phyloP scores from a whole-genome alignment of 2,329 filamentous ascomycete species.

The Plectosphaerella sp. region DNA sequence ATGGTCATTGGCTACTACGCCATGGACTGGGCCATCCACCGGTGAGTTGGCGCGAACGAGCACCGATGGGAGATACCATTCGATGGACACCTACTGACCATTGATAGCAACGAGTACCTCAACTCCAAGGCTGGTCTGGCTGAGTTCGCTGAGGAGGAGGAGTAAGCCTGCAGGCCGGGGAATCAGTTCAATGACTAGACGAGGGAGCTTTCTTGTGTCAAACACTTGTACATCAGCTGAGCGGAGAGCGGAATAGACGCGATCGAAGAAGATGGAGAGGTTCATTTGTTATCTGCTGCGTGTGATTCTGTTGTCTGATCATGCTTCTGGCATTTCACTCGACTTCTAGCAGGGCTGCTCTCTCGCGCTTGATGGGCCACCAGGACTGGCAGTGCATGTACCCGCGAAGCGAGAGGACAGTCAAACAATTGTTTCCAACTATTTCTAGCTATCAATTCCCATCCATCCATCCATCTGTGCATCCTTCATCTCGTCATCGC shows the following conservation, averaged over 20 bases:
- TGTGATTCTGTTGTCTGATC: background rate
- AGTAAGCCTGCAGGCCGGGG: constrained; percentile 24
- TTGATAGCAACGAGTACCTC: constrained; percentile 68
- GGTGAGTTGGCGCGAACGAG: constrained; percentile 50
- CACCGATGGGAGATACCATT: background rate
- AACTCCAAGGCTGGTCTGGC: constrained; percentile 73
- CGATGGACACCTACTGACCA: constrained; percentile 8
- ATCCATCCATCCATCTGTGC: too few species aligned
- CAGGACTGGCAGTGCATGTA: too few species aligned
- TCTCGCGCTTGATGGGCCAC: too few species aligned
- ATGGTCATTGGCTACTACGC: constrained; percentile 73
- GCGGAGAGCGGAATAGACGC: constrained; percentile 28
- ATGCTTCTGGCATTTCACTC: background rate
- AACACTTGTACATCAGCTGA: constrained; percentile 20
- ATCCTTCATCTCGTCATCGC: too few species aligned
- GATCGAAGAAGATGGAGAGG: background rate
- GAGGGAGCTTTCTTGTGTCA: constrained; percentile 38
- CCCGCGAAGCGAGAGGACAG: too few species aligned
- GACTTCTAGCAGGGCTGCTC: too few species aligned
- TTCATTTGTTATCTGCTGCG: background rate
- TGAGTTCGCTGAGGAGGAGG: constrained; percentile 36
- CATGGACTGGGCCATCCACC: constrained; percentile 88
- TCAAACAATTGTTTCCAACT: too few species aligned
- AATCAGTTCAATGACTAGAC: constrained; percentile 14
- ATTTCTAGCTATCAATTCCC: too few species aligned